phyloP scores from a whole-genome alignment of 2,329 filamentous ascomycete species.

The Alternaria hordeiaustralica region DNA sequence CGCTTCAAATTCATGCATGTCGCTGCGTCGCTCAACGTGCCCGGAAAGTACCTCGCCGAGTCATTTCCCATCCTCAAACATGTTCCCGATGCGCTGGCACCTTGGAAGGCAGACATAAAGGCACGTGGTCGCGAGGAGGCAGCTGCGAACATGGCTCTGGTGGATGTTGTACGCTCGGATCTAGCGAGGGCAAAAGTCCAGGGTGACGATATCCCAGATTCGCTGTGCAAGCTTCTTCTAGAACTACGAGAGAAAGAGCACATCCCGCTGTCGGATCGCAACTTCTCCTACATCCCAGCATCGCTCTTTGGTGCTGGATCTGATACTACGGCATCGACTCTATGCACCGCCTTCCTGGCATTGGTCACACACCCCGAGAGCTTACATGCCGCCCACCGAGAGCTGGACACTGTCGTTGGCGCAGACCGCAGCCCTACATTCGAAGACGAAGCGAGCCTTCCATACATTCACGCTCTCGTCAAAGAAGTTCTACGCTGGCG shows the following conservation, averaged over 20 bases:
- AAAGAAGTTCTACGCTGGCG: slow-evolving; percentile 48
- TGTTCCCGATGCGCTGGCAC: slow-evolving; percentile 53
- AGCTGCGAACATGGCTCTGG: slow-evolving; percentile 51
- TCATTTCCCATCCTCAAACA: slow-evolving; percentile 54
- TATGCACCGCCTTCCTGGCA: slow-evolving; percentile 58
- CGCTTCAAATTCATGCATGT: slow-evolving; percentile 59
- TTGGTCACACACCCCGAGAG: slow-evolving; percentile 56
- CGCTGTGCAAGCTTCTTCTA: slow-evolving; percentile 54
- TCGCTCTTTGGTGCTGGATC: slow-evolving; percentile 58
- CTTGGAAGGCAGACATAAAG: slow-evolving; percentile 57
- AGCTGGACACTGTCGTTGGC: slow-evolving; percentile 48
- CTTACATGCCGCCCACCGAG: slow-evolving; percentile 52
- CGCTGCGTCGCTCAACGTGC: slow-evolving; percentile 56
- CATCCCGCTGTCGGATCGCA: slow-evolving; percentile 49
- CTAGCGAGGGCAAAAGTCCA: slow-evolving; percentile 46
- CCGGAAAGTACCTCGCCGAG: slow-evolving; percentile 55
- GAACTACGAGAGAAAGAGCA: slow-evolving; percentile 50
- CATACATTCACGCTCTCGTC: slow-evolving; percentile 49
- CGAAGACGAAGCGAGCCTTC: slow-evolving; percentile 47
- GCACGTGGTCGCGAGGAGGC: slow-evolving; percentile 48
- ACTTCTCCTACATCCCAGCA: slow-evolving; percentile 55
- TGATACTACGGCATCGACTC: slow-evolving; percentile 58
- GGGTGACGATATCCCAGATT: slow-evolving; percentile 48
- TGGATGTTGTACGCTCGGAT: slow-evolving; percentile 51
- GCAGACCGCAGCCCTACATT: slow-evolving; percentile 41